A percentile compares a stretch with the other conserved stretches of the same genome.
These are phyloP conservation scores for Oryza meyeriana DNA, from an alignment of 176 grass and related monocot species.

Conservation along the genomic window DNA sequence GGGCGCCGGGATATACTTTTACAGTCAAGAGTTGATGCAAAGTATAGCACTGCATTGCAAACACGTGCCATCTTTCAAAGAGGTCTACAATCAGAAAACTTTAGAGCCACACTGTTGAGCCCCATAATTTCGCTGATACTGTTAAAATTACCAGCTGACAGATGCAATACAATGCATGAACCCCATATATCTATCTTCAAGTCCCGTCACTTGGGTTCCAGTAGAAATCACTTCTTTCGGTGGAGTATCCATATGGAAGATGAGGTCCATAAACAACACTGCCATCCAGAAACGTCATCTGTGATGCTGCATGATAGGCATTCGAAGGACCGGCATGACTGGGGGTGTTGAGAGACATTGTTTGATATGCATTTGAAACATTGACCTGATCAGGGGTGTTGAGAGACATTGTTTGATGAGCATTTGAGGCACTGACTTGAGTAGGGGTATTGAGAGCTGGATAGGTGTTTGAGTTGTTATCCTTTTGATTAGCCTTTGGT, in stretches of 20 bases:
- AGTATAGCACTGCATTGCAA: background rate
- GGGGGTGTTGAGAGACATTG: conserved; percentile 14
- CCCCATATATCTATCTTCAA: background rate
- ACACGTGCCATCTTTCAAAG: background rate
- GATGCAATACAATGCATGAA: background rate
- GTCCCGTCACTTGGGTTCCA: conserved; percentile 43
- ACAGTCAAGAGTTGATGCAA: background rate
- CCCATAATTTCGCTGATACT: conserved; percentile 22
- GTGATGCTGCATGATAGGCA: conserved; percentile 29
- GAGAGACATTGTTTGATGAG: conserved; percentile 4
- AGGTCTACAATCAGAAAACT: conserved; percentile 30
- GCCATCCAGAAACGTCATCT: conserved; percentile 52
- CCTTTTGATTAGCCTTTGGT: conserved; percentile 52
- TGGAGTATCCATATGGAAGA: conserved; percentile 61
- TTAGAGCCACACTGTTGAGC: conserved; percentile 10
- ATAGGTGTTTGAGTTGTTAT: conserved; percentile 28
- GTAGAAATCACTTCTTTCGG: conserved; percentile 27
- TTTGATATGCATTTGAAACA: conserved; percentile 20
- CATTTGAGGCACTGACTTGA: conserved; percentile 34
- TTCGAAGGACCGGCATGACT: conserved; percentile 38
- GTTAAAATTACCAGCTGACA: conserved; percentile 20
- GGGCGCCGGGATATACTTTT: conserved; percentile 7
- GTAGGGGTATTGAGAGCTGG: conserved; percentile 28
- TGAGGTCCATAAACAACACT: conserved; percentile 64
- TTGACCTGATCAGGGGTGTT: conserved; percentile 38